phyloP scores from a whole-genome alignment of 805 yeast genomes.

The Ogataea corticis region DNA sequence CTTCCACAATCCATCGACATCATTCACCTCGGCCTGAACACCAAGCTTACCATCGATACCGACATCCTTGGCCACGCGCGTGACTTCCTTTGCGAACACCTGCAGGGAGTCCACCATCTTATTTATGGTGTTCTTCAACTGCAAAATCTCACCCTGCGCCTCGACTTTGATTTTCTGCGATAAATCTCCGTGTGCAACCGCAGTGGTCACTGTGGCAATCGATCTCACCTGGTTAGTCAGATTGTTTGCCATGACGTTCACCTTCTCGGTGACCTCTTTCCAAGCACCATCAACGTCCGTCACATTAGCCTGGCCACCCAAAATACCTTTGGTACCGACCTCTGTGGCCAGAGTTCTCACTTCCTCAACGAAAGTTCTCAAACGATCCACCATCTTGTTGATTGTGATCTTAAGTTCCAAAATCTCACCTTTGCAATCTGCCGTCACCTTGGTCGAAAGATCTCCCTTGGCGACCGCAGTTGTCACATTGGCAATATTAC shows the following conservation, averaged over 20 bases:
- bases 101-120: conserved; percentile 92
- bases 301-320: conserved; percentile 88
- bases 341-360: conserved; percentile 87
- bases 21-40: conserved; percentile 87
- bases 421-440: conserved; percentile 82
- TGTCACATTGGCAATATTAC: conserved; percentile 84
- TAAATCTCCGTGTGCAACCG: conserved; percentile 88
- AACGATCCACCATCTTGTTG: conserved; percentile 86
- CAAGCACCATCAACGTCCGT: conserved; percentile 87
- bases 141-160: conserved; percentile 88
- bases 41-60: conserved; percentile 93
- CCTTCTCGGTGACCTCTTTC: conserved; percentile 87
- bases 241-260: conserved; percentile 85
- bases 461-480: conserved; percentile 88
- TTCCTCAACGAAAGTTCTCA: conserved; percentile 78
- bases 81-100: conserved; percentile 84
- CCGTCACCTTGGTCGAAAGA: conserved; percentile 76
- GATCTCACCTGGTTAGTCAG: conserved; percentile 86
- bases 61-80: conserved; percentile 88
- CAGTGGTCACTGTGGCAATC: conserved; percentile 87
- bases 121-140: conserved; percentile 81
- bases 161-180: conserved; percentile 84
- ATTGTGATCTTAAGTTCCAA: conserved; percentile 79
- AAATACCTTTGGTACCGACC: conserved; percentile 79
- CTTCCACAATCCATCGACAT: conserved; percentile 90